phyloP scores from a whole-genome alignment of 1,284 basidiomycete genomes.

The Moesziomyces sp. region DNA sequence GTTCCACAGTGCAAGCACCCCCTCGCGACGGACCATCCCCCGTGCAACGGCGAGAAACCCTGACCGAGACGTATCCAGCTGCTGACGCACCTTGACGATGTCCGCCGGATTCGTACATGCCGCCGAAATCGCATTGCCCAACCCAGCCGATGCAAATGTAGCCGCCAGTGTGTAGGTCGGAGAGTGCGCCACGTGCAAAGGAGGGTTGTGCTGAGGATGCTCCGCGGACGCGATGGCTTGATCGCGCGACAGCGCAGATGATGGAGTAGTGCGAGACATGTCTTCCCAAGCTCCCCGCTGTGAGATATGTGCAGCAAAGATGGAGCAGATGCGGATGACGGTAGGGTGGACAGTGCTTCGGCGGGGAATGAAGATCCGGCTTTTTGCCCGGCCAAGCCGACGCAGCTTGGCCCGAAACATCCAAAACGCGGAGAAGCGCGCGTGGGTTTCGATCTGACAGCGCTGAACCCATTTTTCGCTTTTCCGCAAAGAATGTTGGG shows the following conservation, averaged over 20 bases:
- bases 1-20: constrained; percentile 42
- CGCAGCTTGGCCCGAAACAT: not conserved
- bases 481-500: not conserved
- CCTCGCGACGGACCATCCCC: constrained; percentile 44
- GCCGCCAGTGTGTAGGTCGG: constrained; percentile 29
- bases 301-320: constrained; percentile 1
- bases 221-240: constrained; percentile 32
- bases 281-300: not conserved
- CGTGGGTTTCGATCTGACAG: no score
- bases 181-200: constrained; percentile 9
- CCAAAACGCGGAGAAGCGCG: no score
- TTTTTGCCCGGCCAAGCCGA: constrained; percentile 29
- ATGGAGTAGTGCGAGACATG: constrained; percentile 16
- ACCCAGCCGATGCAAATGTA: constrained; percentile 50
- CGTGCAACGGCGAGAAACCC: constrained; percentile 39
- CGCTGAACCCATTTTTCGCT: not conserved
- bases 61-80: constrained; percentile 44
- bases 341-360: not conserved
- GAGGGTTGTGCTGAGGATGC: constrained; percentile 35
- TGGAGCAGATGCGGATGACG: no score
- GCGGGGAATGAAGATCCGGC: constrained; percentile 9
- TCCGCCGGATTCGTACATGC: constrained; percentile 56
- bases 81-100: constrained; percentile 59
- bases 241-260: constrained; percentile 23
- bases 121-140: constrained; percentile 54